These are phyloP conservation scores for Mrakia hoshinonis DNA, from an alignment of 768 basidiomycete species.

Conservation along the genomic window DNA sequence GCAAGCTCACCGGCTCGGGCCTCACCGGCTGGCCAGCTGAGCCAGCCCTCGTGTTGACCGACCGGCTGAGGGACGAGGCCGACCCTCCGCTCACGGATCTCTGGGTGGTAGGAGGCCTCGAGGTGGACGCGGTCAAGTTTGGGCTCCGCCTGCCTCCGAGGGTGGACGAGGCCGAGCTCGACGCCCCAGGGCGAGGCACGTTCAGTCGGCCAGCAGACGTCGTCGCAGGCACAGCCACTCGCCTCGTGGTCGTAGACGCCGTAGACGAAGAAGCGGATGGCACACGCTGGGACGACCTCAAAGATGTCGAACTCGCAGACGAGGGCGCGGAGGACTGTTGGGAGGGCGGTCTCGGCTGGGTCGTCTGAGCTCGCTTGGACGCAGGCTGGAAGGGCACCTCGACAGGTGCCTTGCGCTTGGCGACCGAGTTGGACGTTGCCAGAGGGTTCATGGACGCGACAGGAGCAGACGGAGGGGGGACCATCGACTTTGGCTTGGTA, in stretches of 20 bases:
- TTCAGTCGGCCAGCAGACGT: no score
- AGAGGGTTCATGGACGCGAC: background rate
- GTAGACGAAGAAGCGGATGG: background rate
- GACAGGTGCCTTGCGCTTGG: slow-evolving; percentile 17
- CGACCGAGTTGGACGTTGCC: background rate
- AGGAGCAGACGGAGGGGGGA: background rate
- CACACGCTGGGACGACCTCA: background rate
- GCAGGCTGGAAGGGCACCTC: slow-evolving; percentile 9
- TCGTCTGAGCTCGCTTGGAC: slow-evolving; percentile 20
- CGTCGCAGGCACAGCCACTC: slow-evolving; percentile 2
- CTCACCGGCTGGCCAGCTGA: background rate
- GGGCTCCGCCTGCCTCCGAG: slow-evolving; percentile 1
- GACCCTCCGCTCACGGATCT: background rate
- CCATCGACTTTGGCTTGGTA: background rate
- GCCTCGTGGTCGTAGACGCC: background rate
- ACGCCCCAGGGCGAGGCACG: background rate
- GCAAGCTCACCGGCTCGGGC: background rate
- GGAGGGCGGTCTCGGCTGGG: background rate
- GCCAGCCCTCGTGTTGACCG: background rate
- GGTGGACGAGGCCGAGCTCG: background rate
- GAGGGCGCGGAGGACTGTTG: background rate
- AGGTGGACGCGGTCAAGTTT: background rate
- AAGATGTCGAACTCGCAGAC: background rate
- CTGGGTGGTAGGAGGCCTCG: background rate
- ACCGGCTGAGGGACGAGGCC: background rate